These are phyloP conservation scores for Stentor roeselii DNA, from an alignment of 73 alveolate species.

Conservation along the genomic window DNA sequence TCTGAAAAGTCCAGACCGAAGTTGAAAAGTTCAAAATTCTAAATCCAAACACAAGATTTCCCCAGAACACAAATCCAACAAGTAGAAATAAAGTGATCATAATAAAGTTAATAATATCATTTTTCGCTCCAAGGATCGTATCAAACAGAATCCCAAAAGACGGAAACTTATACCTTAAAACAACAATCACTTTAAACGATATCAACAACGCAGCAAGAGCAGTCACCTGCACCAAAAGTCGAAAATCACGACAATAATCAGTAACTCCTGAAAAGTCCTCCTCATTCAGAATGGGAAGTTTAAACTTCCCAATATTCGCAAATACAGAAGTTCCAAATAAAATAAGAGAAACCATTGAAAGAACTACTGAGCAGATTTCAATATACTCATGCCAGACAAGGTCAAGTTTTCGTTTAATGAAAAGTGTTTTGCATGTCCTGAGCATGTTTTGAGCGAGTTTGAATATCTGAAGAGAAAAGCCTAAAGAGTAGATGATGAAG, in stretches of 20 bases:
- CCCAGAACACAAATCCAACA: neutral
- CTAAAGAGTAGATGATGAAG: neutral
- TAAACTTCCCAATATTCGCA: neutral
- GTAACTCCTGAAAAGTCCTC: neutral
- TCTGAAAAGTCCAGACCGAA: neutral
- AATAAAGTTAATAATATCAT: neutral
- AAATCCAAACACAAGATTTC: neutral
- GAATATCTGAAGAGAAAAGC: neutral
- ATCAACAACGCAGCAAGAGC: constrained; percentile 1
- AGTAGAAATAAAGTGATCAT: neutral
- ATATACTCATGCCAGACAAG: constrained; percentile 23
- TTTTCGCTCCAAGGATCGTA: neutral
- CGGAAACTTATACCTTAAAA: constrained; percentile 11
- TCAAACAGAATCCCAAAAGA: constrained; percentile 7
- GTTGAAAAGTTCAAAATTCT: neutral
- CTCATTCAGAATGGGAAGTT: neutral
- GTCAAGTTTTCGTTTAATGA: neutral
- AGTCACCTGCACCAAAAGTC: neutral
- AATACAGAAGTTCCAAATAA: neutral
- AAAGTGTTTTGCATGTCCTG: constrained; percentile 21
- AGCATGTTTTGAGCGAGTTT: neutral
- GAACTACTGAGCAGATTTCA: neutral
- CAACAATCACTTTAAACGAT: neutral
- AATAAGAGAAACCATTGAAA: neutral
- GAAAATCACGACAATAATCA: neutral